A percentile compares a stretch with the other conserved stretches of the same genome.
Evolutionary conservation across 2,329 filamentous ascomycete species (phyloP).

Genomic region (Pyrenophora tritici-repentis): DNA sequence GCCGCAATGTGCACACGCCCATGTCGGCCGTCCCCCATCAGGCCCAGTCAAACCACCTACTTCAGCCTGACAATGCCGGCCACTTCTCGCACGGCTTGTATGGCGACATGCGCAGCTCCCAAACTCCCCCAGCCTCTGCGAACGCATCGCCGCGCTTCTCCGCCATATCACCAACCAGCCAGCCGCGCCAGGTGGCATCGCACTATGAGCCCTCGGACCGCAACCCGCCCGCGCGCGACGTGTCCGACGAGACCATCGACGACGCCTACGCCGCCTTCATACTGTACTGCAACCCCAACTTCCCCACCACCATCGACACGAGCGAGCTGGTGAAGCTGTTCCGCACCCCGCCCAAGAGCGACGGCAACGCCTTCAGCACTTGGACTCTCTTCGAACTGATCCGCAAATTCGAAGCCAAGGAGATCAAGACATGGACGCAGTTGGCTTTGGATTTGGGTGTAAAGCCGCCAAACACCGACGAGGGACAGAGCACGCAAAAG

Average conservation of each 20-base stretch:
- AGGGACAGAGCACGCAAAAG: constrained; percentile 89
- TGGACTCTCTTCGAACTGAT: constrained; percentile 80
- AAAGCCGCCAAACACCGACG: constrained; percentile 77
- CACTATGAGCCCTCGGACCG: constrained; percentile 54
- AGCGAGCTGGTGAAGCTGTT: constrained; percentile 75
- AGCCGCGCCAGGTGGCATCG: constrained; percentile 38
- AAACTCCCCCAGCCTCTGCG: constrained; percentile 45
- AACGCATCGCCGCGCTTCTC: constrained; percentile 48
- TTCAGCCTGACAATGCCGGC: constrained; percentile 43
- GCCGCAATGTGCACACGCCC: constrained; percentile 44
- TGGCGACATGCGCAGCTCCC: constrained; percentile 46
- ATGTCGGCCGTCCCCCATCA: constrained; percentile 41
- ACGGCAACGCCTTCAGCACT: constrained; percentile 82
- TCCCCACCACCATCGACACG: constrained; percentile 72
- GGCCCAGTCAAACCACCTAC: constrained; percentile 37
- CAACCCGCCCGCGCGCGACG: constrained; percentile 67
- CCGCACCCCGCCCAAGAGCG: constrained; percentile 79
- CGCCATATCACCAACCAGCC: constrained; percentile 43
- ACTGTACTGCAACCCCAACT: constrained; percentile 85
- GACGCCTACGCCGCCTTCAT: constrained; percentile 85
- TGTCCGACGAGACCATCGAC: constrained; percentile 74
- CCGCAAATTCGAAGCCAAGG: constrained; percentile 74
- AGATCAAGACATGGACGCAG: constrained; percentile 93
- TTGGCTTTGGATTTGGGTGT: constrained; percentile 86
- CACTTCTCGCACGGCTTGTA: constrained; percentile 45